A percentile compares a stretch with the other conserved stretches of the same genome.
These are phyloP conservation scores for Spinacia oleracea DNA, from an alignment of 179 eudicot genomes.

Conservation along the genomic window DNA sequence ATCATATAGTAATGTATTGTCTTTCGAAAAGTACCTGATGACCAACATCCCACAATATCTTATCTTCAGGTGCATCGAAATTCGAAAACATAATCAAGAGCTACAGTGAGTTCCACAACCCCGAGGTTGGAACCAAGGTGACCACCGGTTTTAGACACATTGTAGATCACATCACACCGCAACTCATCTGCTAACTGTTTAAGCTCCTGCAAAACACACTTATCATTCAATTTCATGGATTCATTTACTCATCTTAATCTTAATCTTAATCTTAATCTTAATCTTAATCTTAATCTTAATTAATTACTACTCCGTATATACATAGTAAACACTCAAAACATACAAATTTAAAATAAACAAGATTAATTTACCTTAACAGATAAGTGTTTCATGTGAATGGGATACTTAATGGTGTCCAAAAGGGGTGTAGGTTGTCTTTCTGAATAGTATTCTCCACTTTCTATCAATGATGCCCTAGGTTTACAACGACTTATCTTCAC, in stretches of 20 bases:
- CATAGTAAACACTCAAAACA: not conserved
- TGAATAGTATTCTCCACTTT: conserved; percentile 77
- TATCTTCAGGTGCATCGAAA: conserved; percentile 86
- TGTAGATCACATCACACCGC: conserved; percentile 86
- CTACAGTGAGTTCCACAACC: conserved; percentile 95
- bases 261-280: too few relatives aligned
- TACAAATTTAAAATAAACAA: too few relatives aligned
- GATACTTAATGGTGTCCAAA: conserved; percentile 89
- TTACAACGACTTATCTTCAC: conserved; percentile 55
- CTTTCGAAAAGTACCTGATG: conserved; percentile 65
- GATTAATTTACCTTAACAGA: conserved; percentile 59
- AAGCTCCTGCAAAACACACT: conserved; percentile 60
- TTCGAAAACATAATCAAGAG: conserved; percentile 95
- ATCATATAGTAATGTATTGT: too few relatives aligned
- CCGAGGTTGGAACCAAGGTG: conserved; percentile 98
- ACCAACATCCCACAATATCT: conserved; percentile 95
- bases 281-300: too few relatives aligned
- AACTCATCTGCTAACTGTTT: conserved; percentile 90
- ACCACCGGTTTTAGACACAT: conserved; percentile 95
- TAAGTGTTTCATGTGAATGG: conserved; percentile 94
- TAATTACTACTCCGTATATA: too few relatives aligned
- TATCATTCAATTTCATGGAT: not conserved
- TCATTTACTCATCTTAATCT: not conserved
- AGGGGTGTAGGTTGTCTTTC: conserved; percentile 94
- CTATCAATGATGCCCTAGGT: conserved; percentile 68